Base-by-base conservation (phyloP, 257 asterid genomes). In the Echium plantagineum region DNA sequence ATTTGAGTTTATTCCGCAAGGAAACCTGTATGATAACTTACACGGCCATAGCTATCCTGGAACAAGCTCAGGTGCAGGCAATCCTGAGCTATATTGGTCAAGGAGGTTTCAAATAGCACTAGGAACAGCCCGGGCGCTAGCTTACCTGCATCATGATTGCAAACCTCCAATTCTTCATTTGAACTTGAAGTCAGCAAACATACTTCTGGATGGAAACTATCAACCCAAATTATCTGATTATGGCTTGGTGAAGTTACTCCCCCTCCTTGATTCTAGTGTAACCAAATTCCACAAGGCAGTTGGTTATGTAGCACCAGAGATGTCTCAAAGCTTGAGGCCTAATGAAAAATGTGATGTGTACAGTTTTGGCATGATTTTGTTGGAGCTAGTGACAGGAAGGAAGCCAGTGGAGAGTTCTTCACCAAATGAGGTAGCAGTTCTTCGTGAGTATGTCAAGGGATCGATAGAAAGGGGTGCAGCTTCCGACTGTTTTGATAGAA, bases 101-200 rank as follows among this genome's bases (percentile, higher is more conserved):
- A 84, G 77, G 70, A 85, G 98, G 76, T 93, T 84, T 69, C 69
- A 67, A 30, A 74, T 93, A 54, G 98, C 89, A n/a, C 63, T 89
- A 5, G 97, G 94, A 47, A 80, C 82, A 24, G 95, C 97, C 46
- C 65, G 83, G 61, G 98, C 94, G 0, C 57, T 93, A 19, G 74
- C 94, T 21, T 89, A 82, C 70, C 94, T 93, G 67, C 98, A 89
- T 75, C 95, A 88, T n/a, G 97, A 93, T 67, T 93, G 98, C 82
- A 86, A 69, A 64, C 98, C 97, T 32, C 85, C 73, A 0, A 66
- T 93, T 60, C 94, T 85, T 61, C 98, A 93, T 71, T 87, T 88
- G 26, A 86, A 93, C 60, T 57, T 93, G 61, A 93, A 93, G 78
- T 86, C 98, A 35, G 74, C 82, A 0, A 89, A 93, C 57, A 75